Percentiles rank a stretch among this genome's conserved stretches.
Evolutionary conservation across 768 basidiomycete species (phyloP).

Genomic region (Rossbeevera mucosa): DNA sequence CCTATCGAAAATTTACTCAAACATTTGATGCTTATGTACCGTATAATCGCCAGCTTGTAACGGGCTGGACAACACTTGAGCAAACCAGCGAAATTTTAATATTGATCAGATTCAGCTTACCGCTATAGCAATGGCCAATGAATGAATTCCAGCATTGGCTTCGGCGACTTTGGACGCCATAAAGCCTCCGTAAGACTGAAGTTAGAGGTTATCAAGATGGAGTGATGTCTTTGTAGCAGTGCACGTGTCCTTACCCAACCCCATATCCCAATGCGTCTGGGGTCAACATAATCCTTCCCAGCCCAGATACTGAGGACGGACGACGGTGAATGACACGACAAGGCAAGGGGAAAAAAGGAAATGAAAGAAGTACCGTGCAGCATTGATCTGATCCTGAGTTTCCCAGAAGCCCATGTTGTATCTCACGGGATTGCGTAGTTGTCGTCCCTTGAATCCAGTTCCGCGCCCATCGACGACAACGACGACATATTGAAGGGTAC

Average conservation of each 20-base stretch:
- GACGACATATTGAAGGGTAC: constrained; percentile 76
- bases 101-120: constrained; percentile 40
- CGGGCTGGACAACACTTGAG: constrained; percentile 48
- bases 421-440: constrained; percentile 82
- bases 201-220: not conserved
- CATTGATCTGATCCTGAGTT: constrained; percentile 83
- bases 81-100: constrained; percentile 8
- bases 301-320: constrained; percentile 63
- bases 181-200: constrained; percentile 91
- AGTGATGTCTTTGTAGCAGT: not conserved
- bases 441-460: constrained; percentile 86
- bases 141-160: constrained; percentile 84
- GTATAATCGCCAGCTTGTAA: constrained; percentile 82
- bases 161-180: constrained; percentile 93
- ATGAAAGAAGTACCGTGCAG: constrained; percentile 55
- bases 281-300: constrained; percentile 82
- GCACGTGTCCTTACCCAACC: constrained; percentile 72
- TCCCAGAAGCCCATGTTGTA: constrained; percentile 87
- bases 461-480: constrained; percentile 91
- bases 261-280: constrained; percentile 89
- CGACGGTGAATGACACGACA: not conserved
- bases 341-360: not conserved
- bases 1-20: not conserved
- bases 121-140: constrained; percentile 86
- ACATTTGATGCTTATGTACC: constrained; percentile 42